Evolutionary conservation across 257 asterid genomes (phyloP), one percentile per base, ranked within the genome.

Genomic region (Echites panduratus): DNA sequence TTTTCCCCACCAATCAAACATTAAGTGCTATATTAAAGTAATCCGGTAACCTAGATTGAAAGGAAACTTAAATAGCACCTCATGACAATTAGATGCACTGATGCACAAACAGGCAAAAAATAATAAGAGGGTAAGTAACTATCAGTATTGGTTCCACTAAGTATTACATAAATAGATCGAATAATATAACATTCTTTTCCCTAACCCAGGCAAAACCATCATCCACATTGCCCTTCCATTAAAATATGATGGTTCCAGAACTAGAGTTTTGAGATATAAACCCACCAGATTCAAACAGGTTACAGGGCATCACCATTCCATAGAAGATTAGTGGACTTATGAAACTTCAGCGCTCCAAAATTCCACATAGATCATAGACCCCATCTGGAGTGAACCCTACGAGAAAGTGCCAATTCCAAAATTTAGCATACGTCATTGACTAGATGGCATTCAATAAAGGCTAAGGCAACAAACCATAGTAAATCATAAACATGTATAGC

Each of bases 381-480:
- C 41, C 4, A 68, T 73, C 50, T 57, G 70, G 73, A 59, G 57
- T 66, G 69, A 84, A 66, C 81, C 88, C 90, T 87, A 87, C 88
- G 85, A 49, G 83, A 80, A 85, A 77, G 85, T 70, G 84, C 35
- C 67, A n/a, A 66, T 73, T 72, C 78, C 77, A 78, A 61, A 70
- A 54, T 83, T 88, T 77, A 86, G 85, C 72, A 81, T 32, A n/a
- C 50, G 61, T 80, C 9, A 71, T 73, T 76, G 71, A 69, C 65
- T 57, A 68, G 38, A 27, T 12, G 66, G 65, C 73, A 72, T 79
- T 70, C n/a, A 67, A 54, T 53, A 72, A 72, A 66, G 62, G 76
- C 81, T 76, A 66, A 81, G 81, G 66, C 75, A 72, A 70, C 79
- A 79, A 79, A 75, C 69, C 73, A 70, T 53, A 83, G 79, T 52